Evolutionary conservation across 2,329 filamentous ascomycete genomes (phyloP).

Genomic region (Scedosporium aurantiacum): DNA sequence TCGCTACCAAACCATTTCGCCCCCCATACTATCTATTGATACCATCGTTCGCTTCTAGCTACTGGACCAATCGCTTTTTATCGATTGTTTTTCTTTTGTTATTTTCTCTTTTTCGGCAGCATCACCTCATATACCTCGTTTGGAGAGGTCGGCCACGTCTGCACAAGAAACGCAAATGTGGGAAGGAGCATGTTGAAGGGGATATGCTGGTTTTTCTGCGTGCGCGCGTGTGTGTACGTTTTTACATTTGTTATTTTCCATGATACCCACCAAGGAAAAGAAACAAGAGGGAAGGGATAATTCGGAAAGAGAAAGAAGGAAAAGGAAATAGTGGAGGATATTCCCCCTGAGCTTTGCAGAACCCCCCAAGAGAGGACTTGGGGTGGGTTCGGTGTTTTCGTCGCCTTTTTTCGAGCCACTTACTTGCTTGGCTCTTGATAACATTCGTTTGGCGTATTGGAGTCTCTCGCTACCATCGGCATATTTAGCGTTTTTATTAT

Average conservation of each 20-base stretch:
- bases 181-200: background rate
- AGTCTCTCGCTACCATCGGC: too few species aligned
- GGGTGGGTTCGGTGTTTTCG: background rate
- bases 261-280: slow-evolving; percentile 1
- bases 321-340: background rate
- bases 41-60: background rate
- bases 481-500: background rate
- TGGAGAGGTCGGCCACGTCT: too few species aligned
- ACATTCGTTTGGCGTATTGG: too few species aligned
- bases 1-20: background rate
- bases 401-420: background rate
- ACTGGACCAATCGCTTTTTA: background rate
- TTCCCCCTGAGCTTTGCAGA: background rate
- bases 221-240: background rate
- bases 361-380: background rate
- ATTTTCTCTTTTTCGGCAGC: background rate
- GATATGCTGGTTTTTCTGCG: background rate
- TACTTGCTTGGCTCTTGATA: too few species aligned
- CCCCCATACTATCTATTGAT: background rate
- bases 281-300: background rate
- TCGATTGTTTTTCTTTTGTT: background rate
- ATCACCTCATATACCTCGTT: too few species aligned
- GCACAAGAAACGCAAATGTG: background rate
- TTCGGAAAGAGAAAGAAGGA: background rate
- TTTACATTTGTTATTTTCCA: background rate